phyloP scores from a whole-genome alignment of 2,329 filamentous ascomycete genomes.

The Plenodomus biglobosus region DNA sequence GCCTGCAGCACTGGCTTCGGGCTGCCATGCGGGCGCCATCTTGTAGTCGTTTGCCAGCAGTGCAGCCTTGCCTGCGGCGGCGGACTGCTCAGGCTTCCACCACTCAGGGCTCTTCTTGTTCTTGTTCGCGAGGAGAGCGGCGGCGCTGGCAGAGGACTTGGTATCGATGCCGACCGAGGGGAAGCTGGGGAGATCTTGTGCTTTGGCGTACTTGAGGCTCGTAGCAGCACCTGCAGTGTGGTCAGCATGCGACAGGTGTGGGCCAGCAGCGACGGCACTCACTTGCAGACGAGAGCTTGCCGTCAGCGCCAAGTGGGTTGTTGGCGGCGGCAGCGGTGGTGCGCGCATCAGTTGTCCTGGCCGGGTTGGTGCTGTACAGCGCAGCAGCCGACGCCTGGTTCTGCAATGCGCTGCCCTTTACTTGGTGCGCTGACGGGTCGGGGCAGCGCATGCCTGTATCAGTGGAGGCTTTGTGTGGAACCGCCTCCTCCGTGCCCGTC shows the following conservation, averaged over 20 bases:
- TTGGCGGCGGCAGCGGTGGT: slow-evolving; percentile 42
- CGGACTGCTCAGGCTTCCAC: slow-evolving; percentile 65
- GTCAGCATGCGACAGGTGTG: slow-evolving; percentile 5
- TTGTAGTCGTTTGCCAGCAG: slow-evolving; percentile 62
- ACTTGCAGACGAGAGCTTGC: slow-evolving; percentile 61
- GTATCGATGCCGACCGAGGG: slow-evolving; percentile 65
- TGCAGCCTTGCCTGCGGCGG: slow-evolving; percentile 61
- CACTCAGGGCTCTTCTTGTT: slow-evolving; percentile 66
- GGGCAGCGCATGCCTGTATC: slow-evolving; percentile 38
- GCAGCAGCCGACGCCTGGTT: slow-evolving; percentile 63
- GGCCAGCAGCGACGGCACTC: slow-evolving; percentile 25
- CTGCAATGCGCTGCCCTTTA: slow-evolving; percentile 44
- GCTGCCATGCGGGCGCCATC: slow-evolving; percentile 64
- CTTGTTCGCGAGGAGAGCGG: slow-evolving; percentile 72
- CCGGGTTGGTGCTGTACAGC: slow-evolving; percentile 55
- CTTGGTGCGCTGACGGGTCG: slow-evolving; percentile 49
- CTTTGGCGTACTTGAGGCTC: slow-evolving; percentile 70
- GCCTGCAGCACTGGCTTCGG: slow-evolving; percentile 64
- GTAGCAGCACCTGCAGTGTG: slow-evolving; percentile 57
- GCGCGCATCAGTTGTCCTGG: slow-evolving; percentile 20
- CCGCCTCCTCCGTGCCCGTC: slow-evolving; percentile 19
- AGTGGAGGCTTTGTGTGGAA: slow-evolving; percentile 23
- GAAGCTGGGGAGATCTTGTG: slow-evolving; percentile 72
- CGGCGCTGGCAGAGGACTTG: slow-evolving; percentile 67
- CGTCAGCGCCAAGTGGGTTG: slow-evolving; percentile 53